phyloP scores from a whole-genome alignment of 2,329 filamentous ascomycete species.

The Monilinia fructigena region DNA sequence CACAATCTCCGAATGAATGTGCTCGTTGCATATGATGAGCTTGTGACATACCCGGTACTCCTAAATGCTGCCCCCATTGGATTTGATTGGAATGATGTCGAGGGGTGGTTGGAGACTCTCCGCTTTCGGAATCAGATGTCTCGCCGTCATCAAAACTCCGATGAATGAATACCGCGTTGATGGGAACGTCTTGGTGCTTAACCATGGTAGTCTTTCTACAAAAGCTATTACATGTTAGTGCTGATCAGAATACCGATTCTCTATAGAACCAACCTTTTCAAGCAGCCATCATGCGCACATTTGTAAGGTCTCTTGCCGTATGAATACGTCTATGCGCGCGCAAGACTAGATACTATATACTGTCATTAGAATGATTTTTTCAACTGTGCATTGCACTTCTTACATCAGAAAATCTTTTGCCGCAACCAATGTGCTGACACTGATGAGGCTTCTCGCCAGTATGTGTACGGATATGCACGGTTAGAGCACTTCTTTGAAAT shows the following conservation, averaged over 20 bases:
- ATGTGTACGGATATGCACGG: conserved; percentile 68
- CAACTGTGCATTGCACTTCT: not conserved
- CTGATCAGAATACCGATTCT: not conserved
- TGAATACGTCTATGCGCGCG: conserved; percentile 65
- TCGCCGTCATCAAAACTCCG: conserved; percentile 46
- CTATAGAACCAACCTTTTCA: conserved; percentile 38
- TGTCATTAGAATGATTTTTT: conserved; percentile 25
- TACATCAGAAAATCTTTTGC: conserved; percentile 68
- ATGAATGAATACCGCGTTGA: conserved; percentile 55
- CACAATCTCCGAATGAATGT: conserved; percentile 56
- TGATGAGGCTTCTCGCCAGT: conserved; percentile 71
- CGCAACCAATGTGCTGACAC: conserved; percentile 63
- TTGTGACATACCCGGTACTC: conserved; percentile 41
- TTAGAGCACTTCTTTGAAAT: conserved; percentile 68
- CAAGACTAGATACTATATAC: conserved; percentile 40
- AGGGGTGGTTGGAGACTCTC: conserved; percentile 59
- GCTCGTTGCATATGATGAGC: conserved; percentile 47
- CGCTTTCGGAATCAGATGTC: conserved; percentile 42
- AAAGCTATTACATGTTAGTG: conserved; percentile 50
- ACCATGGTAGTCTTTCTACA: conserved; percentile 72
- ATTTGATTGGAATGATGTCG: conserved; percentile 48
- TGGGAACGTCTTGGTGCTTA: conserved; percentile 64
- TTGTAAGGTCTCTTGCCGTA: conserved; percentile 68
- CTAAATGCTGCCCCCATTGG: conserved; percentile 50
- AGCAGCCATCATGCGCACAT: conserved; percentile 50